phyloP scores from a whole-genome alignment of 192 early-diverging fungal genomes.

The Linnemannia schmuckeri region DNA sequence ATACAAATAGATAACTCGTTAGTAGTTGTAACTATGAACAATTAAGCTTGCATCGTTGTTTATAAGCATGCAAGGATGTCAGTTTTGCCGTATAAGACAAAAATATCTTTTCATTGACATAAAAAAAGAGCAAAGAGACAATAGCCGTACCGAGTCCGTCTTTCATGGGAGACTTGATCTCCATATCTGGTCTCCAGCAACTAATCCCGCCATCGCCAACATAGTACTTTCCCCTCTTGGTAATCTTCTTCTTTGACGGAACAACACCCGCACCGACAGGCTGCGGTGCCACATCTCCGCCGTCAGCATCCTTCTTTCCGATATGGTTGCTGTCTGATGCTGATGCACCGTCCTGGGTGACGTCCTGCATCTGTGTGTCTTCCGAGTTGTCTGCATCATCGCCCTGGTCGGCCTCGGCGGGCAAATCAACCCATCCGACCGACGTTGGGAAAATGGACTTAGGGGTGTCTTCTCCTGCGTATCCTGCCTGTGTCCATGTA shows the following conservation, averaged over 20 bases:
- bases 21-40: background rate
- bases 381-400: constrained; percentile 55
- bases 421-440: constrained; percentile 74
- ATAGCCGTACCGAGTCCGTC: constrained; percentile 81
- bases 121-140: background rate
- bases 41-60: background rate
- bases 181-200: constrained; percentile 83
- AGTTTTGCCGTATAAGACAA: too few species aligned
- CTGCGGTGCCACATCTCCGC: constrained; percentile 54
- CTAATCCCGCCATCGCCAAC: constrained; percentile 79
- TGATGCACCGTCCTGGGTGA: constrained; percentile 36
- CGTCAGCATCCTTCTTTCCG: constrained; percentile 49
- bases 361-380: constrained; percentile 55
- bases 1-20: constrained; percentile 8
- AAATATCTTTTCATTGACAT: background rate
- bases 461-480: constrained; percentile 97
- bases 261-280: constrained; percentile 20
- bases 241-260: constrained; percentile 47
- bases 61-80: background rate
- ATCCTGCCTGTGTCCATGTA: constrained; percentile 90
- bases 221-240: constrained; percentile 65
- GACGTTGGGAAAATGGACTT: constrained; percentile 87
- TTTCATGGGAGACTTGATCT: constrained; percentile 85
- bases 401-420: constrained; percentile 39
- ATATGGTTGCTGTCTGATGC: constrained; percentile 31